Conservation (phyloP, 768 basidiomycete genomes). For the Kwoniella bestiolae region DNA sequence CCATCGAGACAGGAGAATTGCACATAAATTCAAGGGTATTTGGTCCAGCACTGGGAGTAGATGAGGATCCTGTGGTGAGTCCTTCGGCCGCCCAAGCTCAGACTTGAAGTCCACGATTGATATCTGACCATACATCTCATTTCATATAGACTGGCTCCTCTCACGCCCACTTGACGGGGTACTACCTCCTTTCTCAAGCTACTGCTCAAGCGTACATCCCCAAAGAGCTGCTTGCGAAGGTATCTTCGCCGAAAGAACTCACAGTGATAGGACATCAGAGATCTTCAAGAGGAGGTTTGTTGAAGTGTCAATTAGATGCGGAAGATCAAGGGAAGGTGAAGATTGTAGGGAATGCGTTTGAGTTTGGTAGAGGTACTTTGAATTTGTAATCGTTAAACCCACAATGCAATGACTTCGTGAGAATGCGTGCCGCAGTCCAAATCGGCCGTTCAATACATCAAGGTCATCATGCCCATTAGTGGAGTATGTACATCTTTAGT, state of each 20-base stretch:
- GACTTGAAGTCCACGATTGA: too few species aligned
- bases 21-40: conserved; percentile 35
- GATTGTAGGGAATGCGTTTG: conserved; percentile 18
- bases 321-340: conserved; percentile 16
- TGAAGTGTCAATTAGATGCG: conserved; percentile 22
- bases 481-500: too few species aligned
- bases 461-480: too few species aligned
- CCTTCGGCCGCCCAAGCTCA: too few species aligned
- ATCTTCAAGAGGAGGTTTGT: conserved; percentile 28
- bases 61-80: conserved; percentile 48
- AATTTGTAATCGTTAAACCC: neutral
- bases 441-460: too few species aligned
- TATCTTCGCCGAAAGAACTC: neutral
- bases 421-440: too few species aligned
- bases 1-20: conserved; percentile 12
- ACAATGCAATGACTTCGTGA: too few species aligned
- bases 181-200: conserved; percentile 30
- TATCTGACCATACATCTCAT: too few species aligned
- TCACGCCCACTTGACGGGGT: conserved; percentile 37
- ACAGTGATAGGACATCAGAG: conserved; percentile 22
- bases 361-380: conserved; percentile 22
- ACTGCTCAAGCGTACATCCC: conserved; percentile 22
- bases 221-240: neutral
- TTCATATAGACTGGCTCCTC: conserved; percentile 38
- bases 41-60: conserved; percentile 32